Percentiles rank a stretch among this genome's conserved stretches.
Conservation (phyloP, 2,329 filamentous ascomycete species). For the Akanthomyces lecanii region DNA sequence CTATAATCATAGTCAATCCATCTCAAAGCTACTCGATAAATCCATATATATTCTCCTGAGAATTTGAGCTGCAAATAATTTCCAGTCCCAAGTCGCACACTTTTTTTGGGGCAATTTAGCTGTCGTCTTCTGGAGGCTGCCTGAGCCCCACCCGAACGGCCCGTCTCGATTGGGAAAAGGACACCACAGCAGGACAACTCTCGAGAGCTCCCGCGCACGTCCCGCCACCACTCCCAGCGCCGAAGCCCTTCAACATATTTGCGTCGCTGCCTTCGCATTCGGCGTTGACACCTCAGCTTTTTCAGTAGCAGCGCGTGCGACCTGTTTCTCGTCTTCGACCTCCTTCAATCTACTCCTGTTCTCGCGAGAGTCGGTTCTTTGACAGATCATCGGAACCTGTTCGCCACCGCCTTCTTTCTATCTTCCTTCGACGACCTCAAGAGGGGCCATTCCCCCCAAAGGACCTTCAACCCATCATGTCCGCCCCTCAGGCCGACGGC, state of each 20-base stretch:
- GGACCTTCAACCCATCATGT: slow-evolving; percentile 40
- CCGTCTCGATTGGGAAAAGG: slow-evolving; percentile 16
- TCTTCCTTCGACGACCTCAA: slow-evolving; percentile 22
- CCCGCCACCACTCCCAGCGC: slow-evolving; percentile 14
- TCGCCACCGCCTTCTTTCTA: slow-evolving; percentile 23
- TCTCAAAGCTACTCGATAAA: no score
- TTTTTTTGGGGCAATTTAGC: background rate
- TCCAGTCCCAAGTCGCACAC: background rate
- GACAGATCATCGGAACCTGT: slow-evolving; percentile 14
- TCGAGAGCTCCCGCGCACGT: slow-evolving; percentile 15
- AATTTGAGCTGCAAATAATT: no score
- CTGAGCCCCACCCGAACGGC: slow-evolving; percentile 7
- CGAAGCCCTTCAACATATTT: slow-evolving; percentile 8
- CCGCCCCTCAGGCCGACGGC: slow-evolving; percentile 53
- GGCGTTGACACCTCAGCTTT: slow-evolving; percentile 6
- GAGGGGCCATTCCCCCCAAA: background rate
- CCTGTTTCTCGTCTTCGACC: background rate
- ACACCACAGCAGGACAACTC: slow-evolving; percentile 16
- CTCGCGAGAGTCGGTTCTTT: slow-evolving; percentile 5
- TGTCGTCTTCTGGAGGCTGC: background rate
- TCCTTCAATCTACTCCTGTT: slow-evolving; percentile 1
- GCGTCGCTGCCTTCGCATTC: slow-evolving; percentile 14
- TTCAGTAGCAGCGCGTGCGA: background rate
- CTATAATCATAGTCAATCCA: no score
- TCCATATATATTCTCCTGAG: no score